A percentile compares a stretch with the other conserved stretches of the same genome.
Conservation (phyloP, 495 filamentous ascomycete genomes). For the Podospora conica region DNA sequence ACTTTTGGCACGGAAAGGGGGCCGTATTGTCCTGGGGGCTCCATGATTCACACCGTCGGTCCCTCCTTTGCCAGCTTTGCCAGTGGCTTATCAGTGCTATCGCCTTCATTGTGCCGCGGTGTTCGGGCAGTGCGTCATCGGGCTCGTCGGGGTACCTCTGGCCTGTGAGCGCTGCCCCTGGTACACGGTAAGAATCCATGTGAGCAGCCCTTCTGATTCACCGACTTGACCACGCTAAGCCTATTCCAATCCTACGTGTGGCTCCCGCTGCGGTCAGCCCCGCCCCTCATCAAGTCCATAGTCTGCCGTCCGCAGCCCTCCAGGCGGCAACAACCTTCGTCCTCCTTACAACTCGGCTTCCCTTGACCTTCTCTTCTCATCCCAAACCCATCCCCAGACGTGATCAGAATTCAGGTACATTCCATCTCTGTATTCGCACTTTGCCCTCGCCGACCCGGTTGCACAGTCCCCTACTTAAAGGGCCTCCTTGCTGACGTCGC, state of each 20-base stretch:
- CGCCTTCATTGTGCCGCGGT: neutral
- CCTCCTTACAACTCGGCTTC: constrained; percentile 2
- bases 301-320: constrained; percentile 10
- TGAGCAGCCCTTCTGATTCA: constrained; percentile 29
- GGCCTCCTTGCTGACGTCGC: neutral
- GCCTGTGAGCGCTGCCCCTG: constrained; percentile 3
- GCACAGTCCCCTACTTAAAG: neutral
- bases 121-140: neutral
- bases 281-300: constrained; percentile 16
- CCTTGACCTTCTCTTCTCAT: constrained; percentile 14
- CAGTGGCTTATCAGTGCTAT: neutral
- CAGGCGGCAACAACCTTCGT: constrained; percentile 23
- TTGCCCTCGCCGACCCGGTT: neutral
- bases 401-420: neutral
- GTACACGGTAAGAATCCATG: constrained; percentile 13
- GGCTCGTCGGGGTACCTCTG: neutral
- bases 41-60: constrained; percentile 11
- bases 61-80: neutral
- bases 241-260: constrained; percentile 1
- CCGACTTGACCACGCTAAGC: constrained; percentile 13
- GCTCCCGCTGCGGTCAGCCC: constrained; percentile 25
- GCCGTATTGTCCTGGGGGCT: neutral
- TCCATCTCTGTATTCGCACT: neutral
- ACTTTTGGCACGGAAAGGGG: neutral
- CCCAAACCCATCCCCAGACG: constrained; percentile 3